Evolutionary conservation across 2,329 filamentous ascomycete species (phyloP), one percentile per base, ranked within the genome.

Genomic region (Cytospora leucostoma): DNA sequence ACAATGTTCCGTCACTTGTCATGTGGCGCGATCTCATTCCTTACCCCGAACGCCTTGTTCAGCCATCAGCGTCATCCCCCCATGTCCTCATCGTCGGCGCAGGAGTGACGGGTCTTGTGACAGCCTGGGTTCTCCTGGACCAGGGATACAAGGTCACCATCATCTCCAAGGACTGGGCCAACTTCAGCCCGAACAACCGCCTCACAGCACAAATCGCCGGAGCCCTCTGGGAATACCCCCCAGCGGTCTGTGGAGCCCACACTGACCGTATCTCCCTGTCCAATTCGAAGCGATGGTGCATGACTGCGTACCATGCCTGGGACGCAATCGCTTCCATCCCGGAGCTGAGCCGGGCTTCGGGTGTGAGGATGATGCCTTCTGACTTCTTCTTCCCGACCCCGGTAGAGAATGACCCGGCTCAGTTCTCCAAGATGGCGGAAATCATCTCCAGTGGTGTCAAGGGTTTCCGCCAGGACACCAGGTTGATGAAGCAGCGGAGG

Each of bases 191-290:
- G 19, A 68, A 72, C 37, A 68, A 75, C 37, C 77, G 78, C 12
- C 67, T 81, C 38, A 80, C 78, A 1, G 80, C 79, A 0, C 79
- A 81, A 66, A 78, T 80, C 58, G 78, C 78, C 1, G 79, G 78
- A 13, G 78, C 79, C 0, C 72, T 81, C 2, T 81, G 79, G 79
- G 78, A 82, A 65, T 78, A 72, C 58, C 78, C 79, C 33, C 78
- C 79, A 0, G 78, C 77, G 0, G 77, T 77, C 2, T 81, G 79
- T 65, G 79, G 78, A 4, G 72, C 74, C 37, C 77, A 80, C 59
- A 77, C 74, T 2, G 75, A 77, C 67, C 71, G 72, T 51, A 75
- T 77, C 53, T 77, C 74, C 0, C 69, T 78, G 17, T 71, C 74
- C 11, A 71, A 76, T 58, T 78, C 76, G 3, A 78, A 78, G 67